Evolutionary conservation across 1,139 yeast species (phyloP).

Genomic region (Blastobotrys raffinosifermentans): DNA sequence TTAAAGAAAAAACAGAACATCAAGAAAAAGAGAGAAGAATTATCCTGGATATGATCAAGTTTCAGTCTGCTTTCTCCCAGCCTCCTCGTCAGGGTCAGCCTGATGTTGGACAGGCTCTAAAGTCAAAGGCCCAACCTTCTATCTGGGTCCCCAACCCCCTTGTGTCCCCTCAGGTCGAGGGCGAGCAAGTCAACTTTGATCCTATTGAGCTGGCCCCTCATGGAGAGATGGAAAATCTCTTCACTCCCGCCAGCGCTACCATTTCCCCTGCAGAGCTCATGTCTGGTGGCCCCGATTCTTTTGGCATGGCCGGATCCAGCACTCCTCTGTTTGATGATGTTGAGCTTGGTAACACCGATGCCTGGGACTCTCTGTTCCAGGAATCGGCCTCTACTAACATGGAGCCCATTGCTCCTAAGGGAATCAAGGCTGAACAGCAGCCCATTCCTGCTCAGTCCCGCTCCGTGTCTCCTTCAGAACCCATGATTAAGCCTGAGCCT

Average conservation of each 20-base stretch:
- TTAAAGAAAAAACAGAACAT: too few relatives aligned
- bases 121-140: not conserved
- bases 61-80: constrained; percentile 1
- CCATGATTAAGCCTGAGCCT: constrained; percentile 4
- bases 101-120: not conserved
- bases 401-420: constrained; percentile 14
- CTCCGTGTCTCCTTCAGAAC: constrained; percentile 4
- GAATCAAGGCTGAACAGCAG: constrained; percentile 6
- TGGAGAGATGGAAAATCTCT: constrained; percentile 18
- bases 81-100: not conserved
- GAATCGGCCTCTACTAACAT: constrained; percentile 13
- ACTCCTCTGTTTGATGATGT: constrained; percentile 33
- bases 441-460: not conserved
- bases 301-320: constrained; percentile 12
- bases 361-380: constrained; percentile 33
- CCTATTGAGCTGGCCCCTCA: constrained; percentile 10
- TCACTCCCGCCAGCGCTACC: constrained; percentile 25
- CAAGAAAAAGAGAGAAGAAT: too few relatives aligned
- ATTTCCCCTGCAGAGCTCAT: constrained; percentile 31
- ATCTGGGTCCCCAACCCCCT: constrained; percentile 4
- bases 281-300: constrained; percentile 17
- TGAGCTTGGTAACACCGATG: constrained; percentile 27
- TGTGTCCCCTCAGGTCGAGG: constrained; percentile 4
- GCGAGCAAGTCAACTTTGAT: constrained; percentile 9
- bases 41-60: not conserved